Evolutionary conservation across 441 rosid genomes (phyloP).

Genomic region (Adansonia madagascariensis): DNA sequence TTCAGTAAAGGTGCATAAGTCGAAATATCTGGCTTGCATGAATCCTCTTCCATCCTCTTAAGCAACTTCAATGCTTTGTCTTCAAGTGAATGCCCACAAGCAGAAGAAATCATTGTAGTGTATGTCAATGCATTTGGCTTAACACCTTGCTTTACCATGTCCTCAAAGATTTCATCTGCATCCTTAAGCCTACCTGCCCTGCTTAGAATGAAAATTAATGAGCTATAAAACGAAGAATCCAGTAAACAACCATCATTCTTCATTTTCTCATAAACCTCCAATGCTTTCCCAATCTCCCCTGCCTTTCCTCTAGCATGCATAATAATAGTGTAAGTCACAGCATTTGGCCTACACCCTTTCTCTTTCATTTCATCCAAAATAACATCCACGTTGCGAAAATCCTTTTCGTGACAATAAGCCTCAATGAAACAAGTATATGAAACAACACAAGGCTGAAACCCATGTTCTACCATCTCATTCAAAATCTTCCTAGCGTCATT

Average conservation of each 20-base stretch:
- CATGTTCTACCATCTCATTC: slow-evolving; percentile 58
- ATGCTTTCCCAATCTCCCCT: slow-evolving; percentile 59
- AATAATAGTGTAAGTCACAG: slow-evolving; percentile 59
- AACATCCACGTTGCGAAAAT: slow-evolving; percentile 62
- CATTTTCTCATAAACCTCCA: slow-evolving; percentile 71
- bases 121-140: slow-evolving; percentile 48
- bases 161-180: slow-evolving; percentile 66
- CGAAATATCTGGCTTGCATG: slow-evolving; percentile 58
- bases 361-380: slow-evolving; percentile 66
- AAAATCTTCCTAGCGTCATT: slow-evolving; percentile 55
- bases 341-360: slow-evolving; percentile 59
- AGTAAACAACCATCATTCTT: slow-evolving; percentile 64
- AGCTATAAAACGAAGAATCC: slow-evolving; percentile 65
- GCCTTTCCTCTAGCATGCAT: slow-evolving; percentile 77
- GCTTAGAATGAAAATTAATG: slow-evolving; percentile 60
- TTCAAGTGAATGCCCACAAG: slow-evolving; percentile 55
- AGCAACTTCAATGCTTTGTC: slow-evolving; percentile 65
- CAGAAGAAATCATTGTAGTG: slow-evolving; percentile 61
- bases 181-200: slow-evolving; percentile 70
- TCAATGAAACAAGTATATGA: slow-evolving; percentile 71
- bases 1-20: slow-evolving; percentile 72
- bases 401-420: slow-evolving; percentile 59
- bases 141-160: slow-evolving; percentile 72
- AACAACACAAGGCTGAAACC: slow-evolving; percentile 53
- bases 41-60: slow-evolving; percentile 60